Conservation (phyloP, 2,329 filamentous ascomycete species). For the Ascochyta clinopodiicola region DNA sequence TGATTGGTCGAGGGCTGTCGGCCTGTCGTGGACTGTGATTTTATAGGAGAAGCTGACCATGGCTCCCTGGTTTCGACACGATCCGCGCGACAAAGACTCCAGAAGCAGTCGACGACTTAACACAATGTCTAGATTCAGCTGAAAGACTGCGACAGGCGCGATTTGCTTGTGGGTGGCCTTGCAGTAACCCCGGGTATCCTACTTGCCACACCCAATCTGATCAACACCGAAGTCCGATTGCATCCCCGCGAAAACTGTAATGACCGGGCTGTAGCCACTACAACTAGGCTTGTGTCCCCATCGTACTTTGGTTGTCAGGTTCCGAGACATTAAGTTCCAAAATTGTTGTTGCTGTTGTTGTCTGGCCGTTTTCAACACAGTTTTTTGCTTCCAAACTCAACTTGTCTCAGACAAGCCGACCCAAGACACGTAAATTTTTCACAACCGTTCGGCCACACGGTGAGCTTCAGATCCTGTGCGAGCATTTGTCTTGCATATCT, state of each 20-base stretch:
- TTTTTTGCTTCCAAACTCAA: constrained; percentile 29
- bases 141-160: background rate
- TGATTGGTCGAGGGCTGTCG: background rate
- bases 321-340: background rate
- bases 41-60: background rate
- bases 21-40: background rate
- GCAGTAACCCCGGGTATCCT: background rate
- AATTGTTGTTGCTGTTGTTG: background rate
- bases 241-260: background rate
- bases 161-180: background rate
- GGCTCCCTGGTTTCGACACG: background rate
- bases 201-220: background rate
- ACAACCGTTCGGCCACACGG: constrained; percentile 31
- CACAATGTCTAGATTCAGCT: background rate
- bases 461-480: constrained; percentile 22
- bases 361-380: constrained; percentile 15
- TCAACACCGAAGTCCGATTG: constrained; percentile 12
- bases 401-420: constrained; percentile 29
- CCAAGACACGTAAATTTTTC: constrained; percentile 15
- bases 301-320: background rate
- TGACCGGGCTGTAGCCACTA: background rate
- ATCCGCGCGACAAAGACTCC: background rate
- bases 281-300: background rate
- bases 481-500: constrained; percentile 11
- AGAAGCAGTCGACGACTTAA: background rate